Evolutionary conservation across 257 asterid genomes (phyloP), one percentile per base, ranked within the genome.

Genomic region (Petunia secreta): DNA sequence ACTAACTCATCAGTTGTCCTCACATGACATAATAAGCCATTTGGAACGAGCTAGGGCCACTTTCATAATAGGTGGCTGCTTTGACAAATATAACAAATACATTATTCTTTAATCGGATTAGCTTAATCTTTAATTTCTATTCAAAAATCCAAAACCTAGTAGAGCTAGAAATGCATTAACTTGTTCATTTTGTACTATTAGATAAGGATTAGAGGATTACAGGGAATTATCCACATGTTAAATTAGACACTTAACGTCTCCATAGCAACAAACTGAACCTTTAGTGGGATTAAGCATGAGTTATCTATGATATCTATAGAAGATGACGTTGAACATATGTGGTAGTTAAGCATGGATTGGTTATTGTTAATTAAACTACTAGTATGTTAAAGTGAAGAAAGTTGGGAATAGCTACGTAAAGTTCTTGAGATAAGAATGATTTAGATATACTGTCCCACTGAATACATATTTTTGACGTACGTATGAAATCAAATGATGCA

Each of bases 251-350:
- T 53, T 64, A 57, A 55, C 41, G 58, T 55, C 48, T 43, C 6
- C 75, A 4, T 1, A 69, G 55, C 14, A 8, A 85, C 86, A 63
- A 80, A 84, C 78, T 78, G 84, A 83, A 74, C 48, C 64, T 79
- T 84, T 14, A 76, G 63, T 46, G 16, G 79, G 81, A 85, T 83
- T 75, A 75, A 80, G 68, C 79, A 84, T 50, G 75, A 64, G 79
- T 46, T 63, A 67, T 41, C 8, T 46, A 46, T 82, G 80, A 58
- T 80, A 66, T 69, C 39, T 68, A 25, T 25, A 71, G 38, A 85
- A 87, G 97, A 89, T 92, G 87, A 87, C 82, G 77, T 69, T 69
- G n/a, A 69, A 46, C 25, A 9, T 46, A 37, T 46, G 10, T 69
- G 41, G 58, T 69, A 69, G 59, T 25, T 46, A 16, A 44, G 6